These are phyloP conservation scores for Falciphora oryzae DNA, from an alignment of 2,329 filamentous ascomycete species.

Conservation along the genomic window DNA sequence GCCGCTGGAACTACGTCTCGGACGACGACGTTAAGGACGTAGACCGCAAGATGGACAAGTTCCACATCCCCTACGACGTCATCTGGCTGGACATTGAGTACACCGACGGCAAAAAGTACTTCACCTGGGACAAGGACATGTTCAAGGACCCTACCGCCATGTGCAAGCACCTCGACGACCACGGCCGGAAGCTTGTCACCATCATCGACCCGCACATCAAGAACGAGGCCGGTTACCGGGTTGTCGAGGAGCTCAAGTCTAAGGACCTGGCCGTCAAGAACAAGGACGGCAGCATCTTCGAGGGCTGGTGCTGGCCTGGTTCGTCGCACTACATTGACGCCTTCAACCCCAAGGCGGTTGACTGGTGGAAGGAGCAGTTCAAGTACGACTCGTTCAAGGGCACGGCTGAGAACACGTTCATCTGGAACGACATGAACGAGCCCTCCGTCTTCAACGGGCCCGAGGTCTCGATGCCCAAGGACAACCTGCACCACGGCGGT, in stretches of 20 bases:
- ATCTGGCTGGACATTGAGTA: slow-evolving; percentile 99
- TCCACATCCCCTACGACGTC: slow-evolving; percentile 93
- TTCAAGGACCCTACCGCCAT: slow-evolving; percentile 84
- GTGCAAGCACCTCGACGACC: slow-evolving; percentile 78
- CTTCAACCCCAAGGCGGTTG: slow-evolving; percentile 85
- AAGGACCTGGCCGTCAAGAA: slow-evolving; percentile 81
- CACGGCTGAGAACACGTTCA: slow-evolving; percentile 77
- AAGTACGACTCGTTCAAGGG: slow-evolving; percentile 85
- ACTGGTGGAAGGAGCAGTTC: slow-evolving; percentile 90
- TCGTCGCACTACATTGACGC: slow-evolving; percentile 94
- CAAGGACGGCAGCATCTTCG: slow-evolving; percentile 83
- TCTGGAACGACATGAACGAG: slow-evolving; percentile 99
- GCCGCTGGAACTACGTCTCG: slow-evolving; percentile 97
- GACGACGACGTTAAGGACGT: slow-evolving; percentile 97
- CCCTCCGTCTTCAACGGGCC: slow-evolving; percentile 98
- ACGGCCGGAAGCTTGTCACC: slow-evolving; percentile 82
- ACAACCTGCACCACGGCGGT: slow-evolving; percentile 83
- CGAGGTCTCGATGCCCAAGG: slow-evolving; percentile 97
- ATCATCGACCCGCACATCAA: slow-evolving; percentile 99
- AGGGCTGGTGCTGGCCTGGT: slow-evolving; percentile 98
- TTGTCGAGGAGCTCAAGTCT: slow-evolving; percentile 75
- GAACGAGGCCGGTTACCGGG: slow-evolving; percentile 70
- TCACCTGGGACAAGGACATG: slow-evolving; percentile 88
- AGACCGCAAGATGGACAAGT: slow-evolving; percentile 92
- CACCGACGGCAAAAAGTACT: slow-evolving; percentile 95